phyloP scores from a whole-genome alignment of 352 stramenopile genomes.

The Peronospora belbahrii region DNA sequence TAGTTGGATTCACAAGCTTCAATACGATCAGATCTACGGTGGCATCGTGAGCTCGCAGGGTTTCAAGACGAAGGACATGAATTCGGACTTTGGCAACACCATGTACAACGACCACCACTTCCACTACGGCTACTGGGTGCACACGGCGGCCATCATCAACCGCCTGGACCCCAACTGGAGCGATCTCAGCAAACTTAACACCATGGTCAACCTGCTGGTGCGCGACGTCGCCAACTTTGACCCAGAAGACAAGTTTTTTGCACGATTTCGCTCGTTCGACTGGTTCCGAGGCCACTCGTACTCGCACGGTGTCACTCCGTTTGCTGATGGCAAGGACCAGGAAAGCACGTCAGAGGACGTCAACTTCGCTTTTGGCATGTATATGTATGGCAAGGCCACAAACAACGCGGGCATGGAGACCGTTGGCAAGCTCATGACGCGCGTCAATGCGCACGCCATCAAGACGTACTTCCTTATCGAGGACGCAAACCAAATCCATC shows the following conservation, averaged over 20 bases:
- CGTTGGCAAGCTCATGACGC: constrained; percentile 43
- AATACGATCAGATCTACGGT: constrained; percentile 49
- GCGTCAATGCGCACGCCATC: constrained; percentile 36
- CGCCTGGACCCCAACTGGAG: constrained; percentile 36
- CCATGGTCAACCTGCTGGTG: constrained; percentile 30
- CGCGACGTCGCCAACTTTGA: constrained; percentile 53
- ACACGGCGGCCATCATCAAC: constrained; percentile 42
- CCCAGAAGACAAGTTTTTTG: constrained; percentile 35
- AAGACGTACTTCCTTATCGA: constrained; percentile 73
- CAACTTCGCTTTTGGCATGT: constrained; percentile 52
- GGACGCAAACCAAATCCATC: constrained; percentile 45
- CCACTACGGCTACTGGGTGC: constrained; percentile 69
- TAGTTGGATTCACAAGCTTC: constrained; percentile 37
- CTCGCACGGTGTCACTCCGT: constrained; percentile 54
- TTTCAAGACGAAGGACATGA: constrained; percentile 44
- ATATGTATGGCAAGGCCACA: constrained; percentile 46
- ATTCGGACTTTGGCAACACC: constrained; percentile 65
- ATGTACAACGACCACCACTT: constrained; percentile 78
- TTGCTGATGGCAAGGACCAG: constrained; percentile 61
- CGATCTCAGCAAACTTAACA: constrained; percentile 31
- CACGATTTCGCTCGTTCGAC: constrained; percentile 53
- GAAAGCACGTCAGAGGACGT: constrained; percentile 63
- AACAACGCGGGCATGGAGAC: constrained; percentile 23
- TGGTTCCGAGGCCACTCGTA: constrained; percentile 67
- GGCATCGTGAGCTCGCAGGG: constrained; percentile 50